Conservation (phyloP, 2,329 filamentous ascomycete species). For the Ophiocordyceps australis region DNA sequence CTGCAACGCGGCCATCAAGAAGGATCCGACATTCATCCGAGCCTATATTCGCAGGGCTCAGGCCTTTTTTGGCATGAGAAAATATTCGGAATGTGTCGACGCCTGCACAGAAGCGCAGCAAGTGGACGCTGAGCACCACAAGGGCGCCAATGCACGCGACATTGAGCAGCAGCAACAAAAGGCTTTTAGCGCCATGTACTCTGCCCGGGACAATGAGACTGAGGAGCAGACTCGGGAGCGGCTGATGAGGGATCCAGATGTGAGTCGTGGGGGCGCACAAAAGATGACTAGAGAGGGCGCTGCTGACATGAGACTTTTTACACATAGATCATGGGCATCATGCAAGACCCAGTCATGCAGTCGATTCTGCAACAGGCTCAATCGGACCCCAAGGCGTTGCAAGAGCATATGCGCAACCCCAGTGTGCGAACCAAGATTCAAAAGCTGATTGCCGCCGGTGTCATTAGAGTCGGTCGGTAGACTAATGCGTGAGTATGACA, state of each 20-base stretch:
- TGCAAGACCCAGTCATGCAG: conserved; percentile 96
- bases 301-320: conserved; percentile 2
- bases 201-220: conserved; percentile 79
- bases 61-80: conserved; percentile 91
- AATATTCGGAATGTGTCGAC: conserved; percentile 90
- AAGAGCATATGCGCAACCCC: conserved; percentile 95
- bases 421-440: conserved; percentile 75
- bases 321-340: conserved; percentile 60
- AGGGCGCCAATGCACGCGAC: conserved; percentile 68
- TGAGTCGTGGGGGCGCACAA: no score
- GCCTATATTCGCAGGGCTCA: conserved; percentile 95
- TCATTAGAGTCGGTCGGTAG: conserved; percentile 58
- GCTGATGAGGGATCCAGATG: conserved; percentile 78
- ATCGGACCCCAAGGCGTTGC: conserved; percentile 74
- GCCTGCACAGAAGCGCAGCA: conserved; percentile 65
- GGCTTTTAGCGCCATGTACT: conserved; percentile 77
- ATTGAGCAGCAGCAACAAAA: conserved; percentile 92
- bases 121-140: conserved; percentile 52
- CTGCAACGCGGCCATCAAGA: conserved; percentile 80
- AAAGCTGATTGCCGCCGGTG: conserved; percentile 83
- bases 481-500: no score
- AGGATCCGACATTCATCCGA: conserved; percentile 80
- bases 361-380: conserved; percentile 94
- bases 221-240: conserved; percentile 91
- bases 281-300: no score